A percentile compares a stretch with the other conserved stretches of the same genome.
Evolutionary conservation across 2,329 filamentous ascomycete genomes (phyloP).

Genomic region (Pseudogymnoascus sp.): DNA sequence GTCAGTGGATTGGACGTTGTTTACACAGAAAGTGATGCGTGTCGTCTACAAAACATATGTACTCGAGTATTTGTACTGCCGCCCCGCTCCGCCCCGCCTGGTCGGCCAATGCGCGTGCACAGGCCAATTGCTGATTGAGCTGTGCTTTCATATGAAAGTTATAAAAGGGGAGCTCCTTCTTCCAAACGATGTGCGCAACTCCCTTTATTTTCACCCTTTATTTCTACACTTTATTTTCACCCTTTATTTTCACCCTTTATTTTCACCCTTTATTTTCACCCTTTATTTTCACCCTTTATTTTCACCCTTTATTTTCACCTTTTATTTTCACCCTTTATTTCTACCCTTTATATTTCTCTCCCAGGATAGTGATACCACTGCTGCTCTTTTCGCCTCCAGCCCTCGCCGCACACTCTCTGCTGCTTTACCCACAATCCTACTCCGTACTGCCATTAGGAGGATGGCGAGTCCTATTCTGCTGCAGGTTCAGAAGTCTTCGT

Average conservation of each 20-base stretch:
- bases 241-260: neutral
- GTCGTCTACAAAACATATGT: constrained; percentile 4
- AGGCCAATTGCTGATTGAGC: neutral
- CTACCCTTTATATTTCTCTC: neutral
- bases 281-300: neutral
- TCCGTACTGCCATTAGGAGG: neutral
- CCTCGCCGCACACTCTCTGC: neutral
- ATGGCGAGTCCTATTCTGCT: neutral
- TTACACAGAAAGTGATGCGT: constrained; percentile 1
- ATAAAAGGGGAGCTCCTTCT: neutral
- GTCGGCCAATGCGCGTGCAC: neutral
- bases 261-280: neutral
- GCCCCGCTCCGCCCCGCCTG: constrained; percentile 1
- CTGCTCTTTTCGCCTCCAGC: neutral
- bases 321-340: neutral
- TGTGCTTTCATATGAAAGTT: neutral
- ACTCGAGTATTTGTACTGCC: neutral
- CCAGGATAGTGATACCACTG: neutral
- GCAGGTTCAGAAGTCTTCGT: neutral
- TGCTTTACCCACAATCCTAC: neutral
- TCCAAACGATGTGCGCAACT: neutral
- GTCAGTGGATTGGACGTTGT: constrained; percentile 4
- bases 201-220: neutral
- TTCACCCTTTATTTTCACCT: neutral
- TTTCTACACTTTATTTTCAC: neutral